A percentile compares a stretch with the other conserved stretches of the same genome.
Evolutionary conservation across 495 filamentous ascomycete species (phyloP).

Genomic region (Penicillium macrosclerotiorum): DNA sequence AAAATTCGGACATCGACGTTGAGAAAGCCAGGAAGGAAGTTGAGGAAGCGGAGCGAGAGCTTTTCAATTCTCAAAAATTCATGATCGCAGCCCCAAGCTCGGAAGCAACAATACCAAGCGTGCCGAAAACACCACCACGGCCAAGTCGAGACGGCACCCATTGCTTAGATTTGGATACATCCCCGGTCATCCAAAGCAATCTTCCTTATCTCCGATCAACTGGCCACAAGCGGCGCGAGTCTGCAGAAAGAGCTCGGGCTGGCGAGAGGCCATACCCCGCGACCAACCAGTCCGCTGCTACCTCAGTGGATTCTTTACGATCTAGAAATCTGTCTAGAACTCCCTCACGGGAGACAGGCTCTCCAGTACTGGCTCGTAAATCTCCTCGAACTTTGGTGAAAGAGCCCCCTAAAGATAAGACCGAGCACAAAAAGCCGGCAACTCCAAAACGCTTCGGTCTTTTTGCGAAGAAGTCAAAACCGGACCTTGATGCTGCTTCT

Average conservation of each 20-base stretch:
- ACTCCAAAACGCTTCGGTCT: constrained; percentile 66
- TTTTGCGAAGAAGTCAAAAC: constrained; percentile 71
- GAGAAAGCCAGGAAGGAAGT: constrained; percentile 23
- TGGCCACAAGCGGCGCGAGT: constrained; percentile 43
- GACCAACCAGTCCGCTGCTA: constrained; percentile 25
- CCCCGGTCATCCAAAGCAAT: constrained; percentile 78
- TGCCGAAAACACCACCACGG: constrained; percentile 38
- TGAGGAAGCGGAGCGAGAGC: constrained; percentile 23
- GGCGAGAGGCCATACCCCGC: constrained; percentile 9
- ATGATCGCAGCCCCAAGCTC: neutral
- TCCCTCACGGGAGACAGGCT: constrained; percentile 40
- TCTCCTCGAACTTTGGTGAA: constrained; percentile 28
- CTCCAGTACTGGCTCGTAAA: constrained; percentile 32
- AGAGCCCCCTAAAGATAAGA: constrained; percentile 20
- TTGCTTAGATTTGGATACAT: constrained; percentile 59
- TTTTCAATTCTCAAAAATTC: constrained; percentile 13
- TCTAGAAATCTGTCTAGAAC: constrained; percentile 35
- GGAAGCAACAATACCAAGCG: constrained; percentile 2
- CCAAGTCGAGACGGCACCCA: constrained; percentile 82
- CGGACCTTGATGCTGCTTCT: constrained; percentile 50
- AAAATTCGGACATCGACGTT: constrained; percentile 19
- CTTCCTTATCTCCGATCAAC: constrained; percentile 47
- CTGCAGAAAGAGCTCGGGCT: constrained; percentile 29
- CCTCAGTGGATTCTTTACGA: constrained; percentile 40
- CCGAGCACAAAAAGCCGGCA: constrained; percentile 26